Evolutionary conservation across 768 basidiomycete genomes (phyloP), one percentile per base, ranked within the genome.

Genomic region (Agrocybe pediades): DNA sequence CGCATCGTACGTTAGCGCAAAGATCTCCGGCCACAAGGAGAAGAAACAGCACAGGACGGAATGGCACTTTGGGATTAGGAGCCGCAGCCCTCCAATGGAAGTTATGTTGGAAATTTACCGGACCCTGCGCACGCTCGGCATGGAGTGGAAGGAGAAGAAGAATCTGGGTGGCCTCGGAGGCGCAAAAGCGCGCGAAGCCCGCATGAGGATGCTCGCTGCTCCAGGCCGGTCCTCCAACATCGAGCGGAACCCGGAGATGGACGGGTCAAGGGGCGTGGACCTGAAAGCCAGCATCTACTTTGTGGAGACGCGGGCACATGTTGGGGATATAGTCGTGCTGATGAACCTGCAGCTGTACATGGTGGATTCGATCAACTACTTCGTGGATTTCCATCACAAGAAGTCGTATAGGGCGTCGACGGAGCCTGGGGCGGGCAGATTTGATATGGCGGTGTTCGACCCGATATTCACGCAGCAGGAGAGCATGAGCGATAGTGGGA

Each of bases 101-200:
- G 96, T 99, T 20, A 98, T 99, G 95, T 74, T 97, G 21, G 96
- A 98, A 79, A 97, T 99, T 48, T 98, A 99, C 72, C 78, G 91
- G 57, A 97, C 95, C 40, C 74, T 99, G 46, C 88, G 89, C 72
- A 77, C 86, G 55, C 77, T 98, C 17, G 92, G 89, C 15, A 96
- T 98, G 92, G 93, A 99, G 71, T 99, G 97, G 97, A 92, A 92
- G 69, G 86, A 90, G 74, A 97, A 97, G 78, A 82, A 80, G 57
- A 84, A 84, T 55, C 69, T 92, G 1, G 90, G 89, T 1, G 86
- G 88, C 4, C 65, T 92, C 24, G 89, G 89, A 16, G 55, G 55
- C 23, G 43, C 42, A 8, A 56, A 46, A 29, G 55, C 55, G 1
- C 21, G 55, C 11, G 55, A 56, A 45, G 49, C 49, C 9, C 41